Evolutionary conservation across 2,329 filamentous ascomycete species (phyloP).

Genomic region (Colletotrichum sp.): DNA sequence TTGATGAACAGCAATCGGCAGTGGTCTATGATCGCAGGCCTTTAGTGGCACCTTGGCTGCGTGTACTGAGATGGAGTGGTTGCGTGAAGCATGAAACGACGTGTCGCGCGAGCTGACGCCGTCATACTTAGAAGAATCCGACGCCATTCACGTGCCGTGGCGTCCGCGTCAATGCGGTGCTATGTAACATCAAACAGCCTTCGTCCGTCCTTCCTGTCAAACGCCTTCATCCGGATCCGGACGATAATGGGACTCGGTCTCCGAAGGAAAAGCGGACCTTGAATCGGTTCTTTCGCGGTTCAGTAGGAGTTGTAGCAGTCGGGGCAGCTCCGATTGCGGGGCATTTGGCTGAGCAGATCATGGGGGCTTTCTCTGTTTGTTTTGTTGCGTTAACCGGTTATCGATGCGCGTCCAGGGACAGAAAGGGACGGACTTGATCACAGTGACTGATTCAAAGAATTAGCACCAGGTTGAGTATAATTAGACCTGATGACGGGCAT

Average conservation of each 20-base stretch:
- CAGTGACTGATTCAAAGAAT: background rate
- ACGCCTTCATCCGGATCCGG: background rate
- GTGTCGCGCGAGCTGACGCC: background rate
- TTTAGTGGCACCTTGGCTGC: background rate
- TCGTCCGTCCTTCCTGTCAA: background rate
- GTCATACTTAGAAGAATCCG: background rate
- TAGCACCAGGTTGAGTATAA: background rate
- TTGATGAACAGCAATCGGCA: background rate
- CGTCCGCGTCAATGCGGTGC: background rate
- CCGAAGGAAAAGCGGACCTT: background rate
- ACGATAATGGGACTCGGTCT: background rate
- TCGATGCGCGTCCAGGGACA: background rate
- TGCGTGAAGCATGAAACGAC: background rate
- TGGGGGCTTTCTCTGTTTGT: background rate
- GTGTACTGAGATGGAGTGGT: background rate
- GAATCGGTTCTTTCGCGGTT: background rate
- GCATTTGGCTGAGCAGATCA: background rate
- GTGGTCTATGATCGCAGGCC: background rate
- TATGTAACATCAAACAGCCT: background rate
- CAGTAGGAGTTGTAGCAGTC: background rate
- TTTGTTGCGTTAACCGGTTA: background rate
- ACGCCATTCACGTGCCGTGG: background rate
- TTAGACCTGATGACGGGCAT: background rate
- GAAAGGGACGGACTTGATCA: background rate
- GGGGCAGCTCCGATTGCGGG: background rate